These are phyloP conservation scores for Boletellus ananiceps DNA, from an alignment of 768 basidiomycete genomes.

Conservation along the genomic window DNA sequence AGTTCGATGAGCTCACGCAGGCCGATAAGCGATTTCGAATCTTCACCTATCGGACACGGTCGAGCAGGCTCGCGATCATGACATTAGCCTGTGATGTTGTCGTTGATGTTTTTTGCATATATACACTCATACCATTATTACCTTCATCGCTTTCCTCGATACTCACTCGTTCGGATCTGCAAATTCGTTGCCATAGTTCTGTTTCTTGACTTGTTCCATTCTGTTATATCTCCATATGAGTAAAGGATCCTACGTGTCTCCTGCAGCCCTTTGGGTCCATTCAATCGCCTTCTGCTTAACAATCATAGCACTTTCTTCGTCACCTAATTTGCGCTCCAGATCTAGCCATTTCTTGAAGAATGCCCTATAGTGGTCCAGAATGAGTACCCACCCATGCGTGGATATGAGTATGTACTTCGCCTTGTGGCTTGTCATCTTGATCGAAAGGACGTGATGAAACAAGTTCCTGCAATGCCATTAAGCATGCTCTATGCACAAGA, in stretches of 20 bases:
- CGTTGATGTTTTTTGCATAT: slow-evolving; percentile 27
- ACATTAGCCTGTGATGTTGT: slow-evolving; percentile 19
- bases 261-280: slow-evolving; percentile 71
- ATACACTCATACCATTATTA: slow-evolving; percentile 35
- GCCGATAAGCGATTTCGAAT: slow-evolving; percentile 68
- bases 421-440: slow-evolving; percentile 92
- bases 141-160: slow-evolving; percentile 31
- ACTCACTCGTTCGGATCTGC: slow-evolving; percentile 56
- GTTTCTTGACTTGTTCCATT: slow-evolving; percentile 32
- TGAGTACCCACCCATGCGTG: slow-evolving; percentile 1
- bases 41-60: slow-evolving; percentile 48
- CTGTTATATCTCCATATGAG: slow-evolving; percentile 33
- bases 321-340: slow-evolving; percentile 80
- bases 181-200: slow-evolving; percentile 34
- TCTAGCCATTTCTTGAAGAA: slow-evolving; percentile 99
- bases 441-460: slow-evolving; percentile 77
- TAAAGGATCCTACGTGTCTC: slow-evolving; percentile 19
- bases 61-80: slow-evolving; percentile 57
- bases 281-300: slow-evolving; percentile 90
- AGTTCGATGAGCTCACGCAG: slow-evolving; percentile 73
- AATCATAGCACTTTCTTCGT: slow-evolving; percentile 70
- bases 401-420: slow-evolving; percentile 68
- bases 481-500: background rate
- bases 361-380: slow-evolving; percentile 43
- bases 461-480: slow-evolving; percentile 52